Base-by-base conservation (phyloP, 2,329 filamentous ascomycete species). In the Aplosporella prunicola region DNA sequence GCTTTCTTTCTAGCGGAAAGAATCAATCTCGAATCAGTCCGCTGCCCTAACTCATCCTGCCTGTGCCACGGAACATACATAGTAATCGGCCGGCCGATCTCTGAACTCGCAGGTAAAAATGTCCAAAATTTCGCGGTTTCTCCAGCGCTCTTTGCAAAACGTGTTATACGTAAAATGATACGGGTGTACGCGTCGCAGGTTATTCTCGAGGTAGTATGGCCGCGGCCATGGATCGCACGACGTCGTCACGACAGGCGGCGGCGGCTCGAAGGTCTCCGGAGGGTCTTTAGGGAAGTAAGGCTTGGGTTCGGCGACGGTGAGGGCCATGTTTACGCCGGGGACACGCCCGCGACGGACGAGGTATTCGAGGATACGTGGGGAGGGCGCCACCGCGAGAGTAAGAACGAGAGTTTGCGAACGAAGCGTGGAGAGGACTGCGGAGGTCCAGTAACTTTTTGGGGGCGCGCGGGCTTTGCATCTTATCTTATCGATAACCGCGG, bases 141-240 rank as follows among this genome's bases (percentile, higher is more conserved):
- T 75, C 91, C 91, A 98, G 59, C 91, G 73, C 63, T 94, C 74
- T 63, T 96, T 98, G 68, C 84, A 91, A 64, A 77, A 86, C 0
- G 89, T 95, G 56, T 94, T 93, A 68, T 95, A 95, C 3, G 88
- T 95, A 59, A 73, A 95, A 57, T 91, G 78, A 56, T 98, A 96
- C 3, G 89, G 89, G 28, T 71, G 72, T 20, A 95, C 81, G 45
- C 86, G 79, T 34, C 88, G 80, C 44, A 98, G 66, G 7, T 84
- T 87, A 48, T 81, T 80, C 50, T 94, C 81, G 44, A 94, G 69
- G 51, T 81, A 82, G 62, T 95, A 96, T 1, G 86, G 87, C 40
- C 67, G 65, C 31, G 74, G 73, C 69, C 72, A 77, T 2, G 74
- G 74, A 50, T 70, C 67, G 49, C 62, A 67, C n/a, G 69, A 68